A percentile compares a stretch with the other conserved stretches of the same genome.
Evolutionary conservation across 495 filamentous ascomycete genomes (phyloP).

Genomic region (Acidiella bohemica): DNA sequence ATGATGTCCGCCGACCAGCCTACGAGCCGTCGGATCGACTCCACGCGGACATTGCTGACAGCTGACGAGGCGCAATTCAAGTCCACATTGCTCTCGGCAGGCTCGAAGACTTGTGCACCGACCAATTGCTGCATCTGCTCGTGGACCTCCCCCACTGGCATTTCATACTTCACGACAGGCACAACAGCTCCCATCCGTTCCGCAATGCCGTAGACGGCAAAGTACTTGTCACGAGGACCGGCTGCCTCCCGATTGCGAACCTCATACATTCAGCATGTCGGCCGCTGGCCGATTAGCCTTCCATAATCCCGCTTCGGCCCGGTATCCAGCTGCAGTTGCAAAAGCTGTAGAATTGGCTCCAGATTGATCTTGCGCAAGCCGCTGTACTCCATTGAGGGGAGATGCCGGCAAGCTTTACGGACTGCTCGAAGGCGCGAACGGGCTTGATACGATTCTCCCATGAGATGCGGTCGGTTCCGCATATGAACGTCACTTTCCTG

Average conservation of each 20-base stretch:
- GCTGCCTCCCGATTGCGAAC: neutral
- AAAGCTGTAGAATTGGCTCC: neutral
- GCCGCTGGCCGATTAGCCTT: neutral
- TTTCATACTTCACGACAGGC: neutral
- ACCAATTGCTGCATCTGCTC: neutral
- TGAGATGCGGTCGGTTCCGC: neutral
- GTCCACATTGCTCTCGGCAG: neutral
- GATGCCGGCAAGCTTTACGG: neutral
- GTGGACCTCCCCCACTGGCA: neutral
- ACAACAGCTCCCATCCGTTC: neutral
- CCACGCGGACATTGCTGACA: neutral
- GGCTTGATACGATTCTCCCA: neutral
- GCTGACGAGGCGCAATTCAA: neutral
- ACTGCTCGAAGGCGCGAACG: neutral
- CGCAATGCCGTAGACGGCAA: neutral
- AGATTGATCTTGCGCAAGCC: neutral
- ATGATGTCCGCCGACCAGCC: no score
- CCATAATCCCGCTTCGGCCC: neutral
- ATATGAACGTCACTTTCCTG: neutral
- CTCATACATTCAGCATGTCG: neutral
- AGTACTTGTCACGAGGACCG: neutral
- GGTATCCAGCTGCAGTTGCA: slow-evolving; percentile 1
- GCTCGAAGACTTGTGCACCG: neutral
- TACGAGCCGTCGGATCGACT: no score
- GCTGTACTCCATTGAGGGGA: neutral